Evolutionary conservation across 140 eudicot genomes (phyloP), one percentile per base, ranked within the genome.

Genomic region (Ambrosia hybrid): DNA sequence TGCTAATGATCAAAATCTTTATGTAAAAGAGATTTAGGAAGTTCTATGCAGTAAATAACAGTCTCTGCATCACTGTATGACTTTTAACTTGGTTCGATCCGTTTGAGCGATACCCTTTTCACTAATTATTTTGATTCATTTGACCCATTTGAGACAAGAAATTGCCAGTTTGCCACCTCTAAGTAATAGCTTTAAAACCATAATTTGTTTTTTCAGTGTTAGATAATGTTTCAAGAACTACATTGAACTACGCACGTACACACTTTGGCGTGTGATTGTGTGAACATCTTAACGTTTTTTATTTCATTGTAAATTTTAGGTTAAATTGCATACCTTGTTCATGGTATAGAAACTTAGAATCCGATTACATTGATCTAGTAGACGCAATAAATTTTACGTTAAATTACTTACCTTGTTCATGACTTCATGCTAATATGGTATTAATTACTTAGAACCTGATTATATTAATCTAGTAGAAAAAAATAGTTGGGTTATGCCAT

Each of bases 311-410:
- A 1, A 38, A n/a, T n/a, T 38, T 37, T 63, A 37, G 30, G 46
- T 65, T 65, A 65, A 65, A n/a, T 65, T 65, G 15, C 34, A 16
- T 65, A 3, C 46, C 39, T 43, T 66, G 55, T 8, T 45, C 9
- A 66, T 66, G 37, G 17, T 13, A 13, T 61, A 2, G 0, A 41
- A 41, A 5, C 46, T 41, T 41, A 41, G 46, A 41, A 41, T 41
- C 46, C 46, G 9, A 41, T 41, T 5, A 41, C 46, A 41, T 41
- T 41, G 1, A 41, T 41, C 9, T 41, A 41, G 46, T 41, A 41
- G 8, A 41, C 9, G 4, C 46, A 41, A 41, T 7, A 43, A 43
- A 43, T 43, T 43, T 43, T 43, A 1, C 9, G 48, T 43, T 43
- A 43, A 43, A 43, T 43, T 43, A 43, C 10, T 43, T 43, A 43